phyloP scores from a whole-genome alignment of 139 green algal species.

The Dunaliella primolecta region DNA sequence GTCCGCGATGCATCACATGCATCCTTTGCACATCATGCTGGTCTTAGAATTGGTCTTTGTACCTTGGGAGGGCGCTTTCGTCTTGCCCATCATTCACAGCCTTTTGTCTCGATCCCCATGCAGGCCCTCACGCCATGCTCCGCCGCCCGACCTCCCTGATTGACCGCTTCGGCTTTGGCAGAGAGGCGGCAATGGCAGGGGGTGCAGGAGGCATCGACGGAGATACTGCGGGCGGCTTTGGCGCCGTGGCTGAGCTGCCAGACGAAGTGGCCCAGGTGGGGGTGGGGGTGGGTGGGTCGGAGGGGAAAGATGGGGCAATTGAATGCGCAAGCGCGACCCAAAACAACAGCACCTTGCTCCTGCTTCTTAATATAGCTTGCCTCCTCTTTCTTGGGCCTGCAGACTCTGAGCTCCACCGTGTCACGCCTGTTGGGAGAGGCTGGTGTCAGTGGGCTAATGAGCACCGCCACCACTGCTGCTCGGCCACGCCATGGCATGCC shows the following conservation, averaged over 20 bases:
- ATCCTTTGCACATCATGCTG: too few relatives aligned
- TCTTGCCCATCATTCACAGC: too few relatives aligned
- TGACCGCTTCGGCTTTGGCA: neutral
- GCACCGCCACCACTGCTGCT: neutral
- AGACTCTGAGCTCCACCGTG: neutral
- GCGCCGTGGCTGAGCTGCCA: neutral
- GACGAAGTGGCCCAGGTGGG: neutral
- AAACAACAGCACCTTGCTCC: too few relatives aligned
- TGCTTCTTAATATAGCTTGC: too few relatives aligned
- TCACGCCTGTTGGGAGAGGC: conserved; percentile 12
- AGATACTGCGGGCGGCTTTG: neutral
- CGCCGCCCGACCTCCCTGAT: neutral
- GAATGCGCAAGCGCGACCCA: too few relatives aligned
- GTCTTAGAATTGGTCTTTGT: too few relatives aligned
- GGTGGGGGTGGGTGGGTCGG: too few relatives aligned
- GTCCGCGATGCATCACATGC: too few relatives aligned
- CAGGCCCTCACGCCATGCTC: conserved; percentile 2
- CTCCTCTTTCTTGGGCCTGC: too few relatives aligned
- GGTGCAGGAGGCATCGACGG: neutral
- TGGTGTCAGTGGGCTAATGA: neutral
- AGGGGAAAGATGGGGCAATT: too few relatives aligned
- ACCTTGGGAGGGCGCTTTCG: too few relatives aligned
- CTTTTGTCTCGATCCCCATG: too few relatives aligned
- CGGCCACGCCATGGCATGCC: neutral
- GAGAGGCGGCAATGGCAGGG: neutral